A percentile compares a stretch with the other conserved stretches of the same genome.
phyloP scores from a whole-genome alignment of 2,329 filamentous ascomycete species.

The Teratosphaeriaceae sp. region DNA sequence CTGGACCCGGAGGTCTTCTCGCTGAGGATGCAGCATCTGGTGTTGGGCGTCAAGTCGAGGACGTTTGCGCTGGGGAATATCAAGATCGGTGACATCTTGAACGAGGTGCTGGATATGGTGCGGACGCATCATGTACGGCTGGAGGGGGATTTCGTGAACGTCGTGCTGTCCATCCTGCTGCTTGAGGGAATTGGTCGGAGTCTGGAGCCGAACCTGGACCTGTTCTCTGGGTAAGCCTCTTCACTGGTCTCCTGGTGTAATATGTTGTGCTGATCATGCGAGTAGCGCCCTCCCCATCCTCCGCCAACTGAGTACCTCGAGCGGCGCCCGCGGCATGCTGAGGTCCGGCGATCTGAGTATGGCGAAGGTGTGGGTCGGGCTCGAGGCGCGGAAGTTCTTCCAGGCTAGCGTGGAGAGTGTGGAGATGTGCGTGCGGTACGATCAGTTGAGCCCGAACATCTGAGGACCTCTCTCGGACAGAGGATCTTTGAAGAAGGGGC shows the following conservation, averaged over 20 bases:
- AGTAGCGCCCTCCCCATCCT: conserved; percentile 82
- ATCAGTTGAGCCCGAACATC: conserved; percentile 80
- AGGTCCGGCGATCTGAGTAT: conserved; percentile 52
- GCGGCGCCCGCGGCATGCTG: conserved; percentile 52
- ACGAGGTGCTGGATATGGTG: conserved; percentile 87
- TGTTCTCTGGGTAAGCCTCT: conserved; percentile 62
- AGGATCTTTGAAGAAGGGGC: neutral
- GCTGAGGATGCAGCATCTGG: conserved; percentile 92
- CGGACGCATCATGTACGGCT: conserved; percentile 84
- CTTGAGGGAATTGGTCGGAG: conserved; percentile 89
- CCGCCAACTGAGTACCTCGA: conserved; percentile 76
- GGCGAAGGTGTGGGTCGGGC: conserved; percentile 83
- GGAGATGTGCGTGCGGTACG: conserved; percentile 85
- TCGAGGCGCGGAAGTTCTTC: conserved; percentile 83
- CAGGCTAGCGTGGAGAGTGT: conserved; percentile 86
- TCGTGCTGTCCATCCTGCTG: conserved; percentile 88
- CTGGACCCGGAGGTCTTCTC: conserved; percentile 87
- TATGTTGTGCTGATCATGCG: conserved; percentile 6
- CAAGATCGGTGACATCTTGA: conserved; percentile 91
- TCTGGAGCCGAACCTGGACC: conserved; percentile 78
- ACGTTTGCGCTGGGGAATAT: conserved; percentile 91
- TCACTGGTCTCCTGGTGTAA: neutral
- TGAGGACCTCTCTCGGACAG: conserved; percentile 31
- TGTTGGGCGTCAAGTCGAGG: conserved; percentile 79
- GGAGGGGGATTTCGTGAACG: conserved; percentile 97